A percentile compares a stretch with the other conserved stretches of the same genome.
Evolutionary conservation across 345 rosid species (phyloP).

Genomic region (Eutrema japonicum): DNA sequence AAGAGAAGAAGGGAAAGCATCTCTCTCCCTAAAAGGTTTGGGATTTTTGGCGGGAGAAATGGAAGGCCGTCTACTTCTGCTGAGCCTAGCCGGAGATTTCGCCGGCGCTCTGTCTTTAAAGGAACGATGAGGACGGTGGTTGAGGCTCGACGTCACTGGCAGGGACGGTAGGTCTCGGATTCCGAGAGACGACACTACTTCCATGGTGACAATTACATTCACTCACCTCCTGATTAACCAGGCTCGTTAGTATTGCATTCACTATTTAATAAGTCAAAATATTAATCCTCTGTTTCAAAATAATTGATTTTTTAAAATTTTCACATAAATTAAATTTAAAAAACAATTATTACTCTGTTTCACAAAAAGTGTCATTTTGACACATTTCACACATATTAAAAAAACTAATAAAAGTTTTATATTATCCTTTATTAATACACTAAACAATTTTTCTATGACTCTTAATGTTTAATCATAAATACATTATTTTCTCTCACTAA

Average conservation of each 20-base stretch:
- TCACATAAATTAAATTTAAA: no score
- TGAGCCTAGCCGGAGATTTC: constrained; percentile 28
- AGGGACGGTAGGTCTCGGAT: constrained; percentile 41
- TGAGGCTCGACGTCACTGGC: constrained; percentile 10
- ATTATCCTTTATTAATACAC: no score
- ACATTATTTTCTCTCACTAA: no score
- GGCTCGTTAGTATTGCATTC: neutral
- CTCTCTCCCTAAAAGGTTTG: constrained; percentile 54
- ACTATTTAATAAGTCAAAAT: no score
- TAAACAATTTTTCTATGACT: no score
- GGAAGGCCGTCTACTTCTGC: constrained; percentile 32
- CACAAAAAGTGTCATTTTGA: no score
- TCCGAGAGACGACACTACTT: constrained; percentile 44
- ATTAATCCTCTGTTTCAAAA: no score
- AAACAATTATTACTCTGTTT: no score
- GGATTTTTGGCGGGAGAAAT: constrained; percentile 41
- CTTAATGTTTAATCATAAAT: no score
- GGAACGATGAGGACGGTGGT: constrained; percentile 26
- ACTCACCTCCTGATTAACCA: constrained; percentile 3
- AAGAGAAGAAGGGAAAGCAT: constrained; percentile 67
- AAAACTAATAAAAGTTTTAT: no score
- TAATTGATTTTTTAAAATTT: no score
- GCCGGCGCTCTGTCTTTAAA: constrained; percentile 31
- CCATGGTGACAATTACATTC: constrained; percentile 9
- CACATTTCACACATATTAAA: no score